Conservation (phyloP, 2,329 filamentous ascomycete genomes). For the Aaosphaeria arxii region DNA sequence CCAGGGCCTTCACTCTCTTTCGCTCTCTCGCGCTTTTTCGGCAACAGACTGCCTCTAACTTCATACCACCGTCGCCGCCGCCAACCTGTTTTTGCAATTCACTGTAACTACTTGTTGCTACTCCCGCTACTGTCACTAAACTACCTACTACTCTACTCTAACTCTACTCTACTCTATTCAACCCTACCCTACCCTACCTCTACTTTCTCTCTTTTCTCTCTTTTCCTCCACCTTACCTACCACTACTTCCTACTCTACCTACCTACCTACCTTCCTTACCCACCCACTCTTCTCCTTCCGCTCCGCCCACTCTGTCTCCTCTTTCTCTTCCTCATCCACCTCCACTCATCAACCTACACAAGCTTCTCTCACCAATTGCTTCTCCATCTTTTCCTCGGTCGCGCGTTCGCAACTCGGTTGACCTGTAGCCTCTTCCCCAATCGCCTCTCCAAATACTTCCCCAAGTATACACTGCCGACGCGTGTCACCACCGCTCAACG, state of each 20-base stretch:
- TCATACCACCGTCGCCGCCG: too few relatives aligned
- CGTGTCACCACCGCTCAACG: conserved; percentile 16
- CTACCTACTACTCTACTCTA: too few relatives aligned
- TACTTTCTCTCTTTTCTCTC: neutral
- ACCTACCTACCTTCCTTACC: neutral
- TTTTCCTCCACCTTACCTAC: neutral
- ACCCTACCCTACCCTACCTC: neutral
- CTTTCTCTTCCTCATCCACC: neutral
- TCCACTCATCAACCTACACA: neutral
- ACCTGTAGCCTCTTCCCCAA: too few relatives aligned
- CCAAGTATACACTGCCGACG: neutral
- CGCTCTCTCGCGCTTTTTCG: too few relatives aligned
- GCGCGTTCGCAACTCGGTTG: too few relatives aligned
- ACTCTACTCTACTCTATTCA: neutral
- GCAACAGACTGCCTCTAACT: too few relatives aligned
- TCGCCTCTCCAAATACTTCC: too few relatives aligned
- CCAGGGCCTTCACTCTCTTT: too few relatives aligned
- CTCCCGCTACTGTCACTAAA: too few relatives aligned
- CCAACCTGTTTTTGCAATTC: too few relatives aligned
- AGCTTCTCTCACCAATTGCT: neutral
- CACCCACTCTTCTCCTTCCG: neutral
- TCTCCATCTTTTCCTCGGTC: neutral
- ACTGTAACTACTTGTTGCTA: too few relatives aligned
- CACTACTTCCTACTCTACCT: neutral
- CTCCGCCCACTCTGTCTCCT: neutral